phyloP scores from a whole-genome alignment of 768 basidiomycete genomes.

The Trametes villosa region DNA sequence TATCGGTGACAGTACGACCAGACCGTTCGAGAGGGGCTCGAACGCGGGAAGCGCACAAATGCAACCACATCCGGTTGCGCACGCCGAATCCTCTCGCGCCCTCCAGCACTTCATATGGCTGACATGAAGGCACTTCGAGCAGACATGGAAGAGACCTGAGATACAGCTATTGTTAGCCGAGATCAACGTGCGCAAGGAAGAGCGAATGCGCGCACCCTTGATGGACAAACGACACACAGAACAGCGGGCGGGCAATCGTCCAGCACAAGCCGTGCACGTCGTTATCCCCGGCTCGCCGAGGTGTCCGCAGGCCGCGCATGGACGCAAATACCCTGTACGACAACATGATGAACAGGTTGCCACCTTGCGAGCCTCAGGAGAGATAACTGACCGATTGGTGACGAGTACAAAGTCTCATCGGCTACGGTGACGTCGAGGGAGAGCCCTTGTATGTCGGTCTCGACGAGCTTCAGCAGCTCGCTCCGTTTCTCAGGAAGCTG shows the following conservation, averaged over 20 bases:
- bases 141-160: constrained; percentile 32
- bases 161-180: not conserved
- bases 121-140: constrained; percentile 31
- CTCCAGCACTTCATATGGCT: constrained; percentile 33
- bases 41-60: constrained; percentile 20
- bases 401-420: constrained; percentile 30
- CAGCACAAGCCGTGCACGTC: constrained; percentile 45
- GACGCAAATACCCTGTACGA: constrained; percentile 48
- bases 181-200: not conserved
- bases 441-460: constrained; percentile 32
- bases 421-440: constrained; percentile 28
- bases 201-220: constrained; percentile 52
- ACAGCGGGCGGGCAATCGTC: constrained; percentile 56
- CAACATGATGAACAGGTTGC: not conserved
- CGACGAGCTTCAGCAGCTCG: constrained; percentile 73
- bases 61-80: constrained; percentile 36
- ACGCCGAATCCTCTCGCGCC: constrained; percentile 22
- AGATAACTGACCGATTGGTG: constrained; percentile 1
- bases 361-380: no score
- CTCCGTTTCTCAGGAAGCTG: constrained; percentile 67
- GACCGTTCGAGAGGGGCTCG: constrained; percentile 16
- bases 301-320: constrained; percentile 30
- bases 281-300: constrained; percentile 35
- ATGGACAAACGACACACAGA: constrained; percentile 78
- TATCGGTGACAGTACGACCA: constrained; percentile 14